Percentiles rank a stretch among this genome's conserved stretches.
These are phyloP conservation scores for Triticum aestivum DNA, from an alignment of 176 grass and related monocot genomes.

Conservation along the genomic window DNA sequence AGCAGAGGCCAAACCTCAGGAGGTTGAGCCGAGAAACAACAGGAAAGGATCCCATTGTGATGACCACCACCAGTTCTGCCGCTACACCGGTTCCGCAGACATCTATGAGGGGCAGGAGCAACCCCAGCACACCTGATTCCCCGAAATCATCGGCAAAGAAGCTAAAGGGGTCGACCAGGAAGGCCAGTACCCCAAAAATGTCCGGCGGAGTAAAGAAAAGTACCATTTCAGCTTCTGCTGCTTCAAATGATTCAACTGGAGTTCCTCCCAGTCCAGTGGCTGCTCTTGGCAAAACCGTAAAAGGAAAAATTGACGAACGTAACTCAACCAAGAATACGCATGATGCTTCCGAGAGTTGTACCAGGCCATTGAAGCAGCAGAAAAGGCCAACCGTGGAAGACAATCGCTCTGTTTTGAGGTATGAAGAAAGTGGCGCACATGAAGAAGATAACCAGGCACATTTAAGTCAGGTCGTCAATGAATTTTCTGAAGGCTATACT, in stretches of 20 bases:
- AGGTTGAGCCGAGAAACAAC: conserved; percentile 54
- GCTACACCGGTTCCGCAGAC: conserved; percentile 4
- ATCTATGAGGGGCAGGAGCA: conserved; percentile 20
- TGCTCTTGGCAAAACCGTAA: not conserved
- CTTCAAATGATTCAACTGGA: conserved; percentile 21
- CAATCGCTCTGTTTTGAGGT: not conserved
- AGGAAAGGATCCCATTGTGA: conserved; percentile 15
- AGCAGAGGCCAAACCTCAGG: conserved; percentile 35
- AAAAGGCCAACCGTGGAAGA: conserved; percentile 29
- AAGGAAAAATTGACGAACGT: conserved; percentile 12
- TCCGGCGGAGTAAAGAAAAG: conserved; percentile 19
- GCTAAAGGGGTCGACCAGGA: not conserved
- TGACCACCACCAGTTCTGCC: not conserved
- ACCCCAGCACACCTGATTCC: not conserved
- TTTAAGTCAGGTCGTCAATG: not conserved
- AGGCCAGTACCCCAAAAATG: not conserved
- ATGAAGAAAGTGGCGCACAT: conserved; percentile 13
- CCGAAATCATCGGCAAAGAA: conserved; percentile 15
- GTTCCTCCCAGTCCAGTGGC: not conserved
- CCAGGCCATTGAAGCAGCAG: conserved; percentile 20
- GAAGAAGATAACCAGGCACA: conserved; percentile 15
- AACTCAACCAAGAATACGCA: not conserved
- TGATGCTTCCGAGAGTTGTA: not conserved
- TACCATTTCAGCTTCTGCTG: not conserved
- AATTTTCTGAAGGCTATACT: conserved; percentile 6